phyloP scores from a whole-genome alignment of 106 monocot genomes.

The Iris macrosiphon region DNA sequence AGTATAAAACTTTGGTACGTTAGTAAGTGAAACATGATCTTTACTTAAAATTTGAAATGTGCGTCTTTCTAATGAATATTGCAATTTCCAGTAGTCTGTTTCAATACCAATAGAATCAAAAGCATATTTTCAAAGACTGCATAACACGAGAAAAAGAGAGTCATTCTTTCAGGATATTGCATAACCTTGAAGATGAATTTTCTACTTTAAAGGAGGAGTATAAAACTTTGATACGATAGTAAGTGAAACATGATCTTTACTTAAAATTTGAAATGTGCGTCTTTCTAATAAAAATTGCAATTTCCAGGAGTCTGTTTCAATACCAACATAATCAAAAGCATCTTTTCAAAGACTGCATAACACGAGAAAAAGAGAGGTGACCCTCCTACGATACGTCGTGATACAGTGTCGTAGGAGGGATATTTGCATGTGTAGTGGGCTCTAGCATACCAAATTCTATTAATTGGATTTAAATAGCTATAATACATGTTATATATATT shows the following conservation, averaged over 20 bases:
- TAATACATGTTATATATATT: too few species aligned
- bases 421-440: too few species aligned
- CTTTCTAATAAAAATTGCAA: neutral
- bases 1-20: conserved; percentile 54
- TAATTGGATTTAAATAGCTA: too few species aligned
- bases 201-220: conserved; percentile 46
- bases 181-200: conserved; percentile 79
- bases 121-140: conserved; percentile 40
- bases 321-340: conserved; percentile 28
- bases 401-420: too few species aligned
- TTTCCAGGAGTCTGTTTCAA: conserved; percentile 20
- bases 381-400: too few species aligned
- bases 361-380: conserved; percentile 57
- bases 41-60: neutral
- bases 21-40: neutral
- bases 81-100: conserved; percentile 23
- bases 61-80: neutral
- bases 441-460: too few species aligned
- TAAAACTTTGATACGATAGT: conserved; percentile 45
- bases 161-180: conserved; percentile 53
- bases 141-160: conserved; percentile 57
- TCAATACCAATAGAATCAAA: conserved; percentile 22
- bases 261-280: neutral
- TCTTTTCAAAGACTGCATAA: conserved; percentile 51
- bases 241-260: neutral